Conservation (phyloP, 2,329 filamentous ascomycete genomes). For the Cytospora mali region DNA sequence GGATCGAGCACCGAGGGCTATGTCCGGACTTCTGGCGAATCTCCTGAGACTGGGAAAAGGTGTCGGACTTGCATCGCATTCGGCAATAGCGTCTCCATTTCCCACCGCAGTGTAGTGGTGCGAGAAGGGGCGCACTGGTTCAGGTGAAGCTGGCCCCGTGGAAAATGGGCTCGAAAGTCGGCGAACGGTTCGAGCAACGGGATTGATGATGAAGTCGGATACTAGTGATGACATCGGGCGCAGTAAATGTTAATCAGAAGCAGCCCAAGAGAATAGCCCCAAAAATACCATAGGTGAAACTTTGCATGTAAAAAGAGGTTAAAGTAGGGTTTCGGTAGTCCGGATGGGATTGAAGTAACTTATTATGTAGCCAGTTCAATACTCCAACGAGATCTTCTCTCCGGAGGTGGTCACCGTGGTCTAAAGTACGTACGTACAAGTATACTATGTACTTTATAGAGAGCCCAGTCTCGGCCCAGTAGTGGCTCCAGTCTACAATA, state of each 20-base stretch:
- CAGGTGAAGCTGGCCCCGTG: constrained; percentile 36
- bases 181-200: constrained; percentile 65
- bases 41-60: constrained; percentile 30
- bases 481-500: not conserved
- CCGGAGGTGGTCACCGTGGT: not conserved
- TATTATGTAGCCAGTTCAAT: not conserved
- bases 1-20: constrained; percentile 27
- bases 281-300: constrained; percentile 8
- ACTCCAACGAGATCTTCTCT: constrained; percentile 13
- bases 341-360: constrained; percentile 6
- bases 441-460: not conserved
- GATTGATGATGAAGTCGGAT: constrained; percentile 65
- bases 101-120: constrained; percentile 17
- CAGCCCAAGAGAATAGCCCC: constrained; percentile 11
- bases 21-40: constrained; percentile 27
- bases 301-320: no score
- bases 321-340: constrained; percentile 10
- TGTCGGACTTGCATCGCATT: constrained; percentile 26
- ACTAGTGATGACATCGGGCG: constrained; percentile 62
- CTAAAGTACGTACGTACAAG: not conserved
- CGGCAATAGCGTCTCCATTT: constrained; percentile 33
- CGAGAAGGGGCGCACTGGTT: constrained; percentile 36
- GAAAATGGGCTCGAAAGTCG: constrained; percentile 52
- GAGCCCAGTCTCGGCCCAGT: not conserved
- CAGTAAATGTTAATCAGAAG: constrained; percentile 16